Conservation (phyloP, 306 rosid species). For the Fagus crenata region DNA sequence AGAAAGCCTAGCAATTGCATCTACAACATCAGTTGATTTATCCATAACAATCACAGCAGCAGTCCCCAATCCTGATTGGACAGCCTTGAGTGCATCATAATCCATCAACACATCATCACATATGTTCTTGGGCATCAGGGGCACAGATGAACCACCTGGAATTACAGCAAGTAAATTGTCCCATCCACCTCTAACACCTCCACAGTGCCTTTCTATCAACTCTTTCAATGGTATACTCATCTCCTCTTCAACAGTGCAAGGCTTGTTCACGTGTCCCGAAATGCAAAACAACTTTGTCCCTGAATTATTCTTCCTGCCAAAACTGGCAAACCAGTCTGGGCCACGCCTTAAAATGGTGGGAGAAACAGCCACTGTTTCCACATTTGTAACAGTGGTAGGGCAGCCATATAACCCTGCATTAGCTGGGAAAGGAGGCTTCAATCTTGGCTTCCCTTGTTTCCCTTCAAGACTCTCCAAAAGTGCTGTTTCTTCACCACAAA, state of each 20-base stretch:
- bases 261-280: constrained; percentile 97
- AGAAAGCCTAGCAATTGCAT: constrained; percentile 97
- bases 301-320: constrained; percentile 95
- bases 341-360: constrained; percentile 98
- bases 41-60: constrained; percentile 99
- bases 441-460: constrained; percentile 96
- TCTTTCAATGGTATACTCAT: constrained; percentile 96
- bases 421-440: constrained; percentile 99
- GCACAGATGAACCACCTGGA: constrained; percentile 99
- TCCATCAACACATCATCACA: constrained; percentile 97
- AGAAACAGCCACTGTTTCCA: constrained; percentile 97
- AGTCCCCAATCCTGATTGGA: constrained; percentile 83
- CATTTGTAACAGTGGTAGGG: constrained; percentile 96
- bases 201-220: constrained; percentile 97
- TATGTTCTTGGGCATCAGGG: constrained; percentile 78
- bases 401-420: constrained; percentile 98
- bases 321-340: constrained; percentile 98
- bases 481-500: constrained; percentile 98
- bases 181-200: constrained; percentile 99
- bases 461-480: constrained; percentile 99
- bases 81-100: constrained; percentile 95
- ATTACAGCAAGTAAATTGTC: constrained; percentile 89
- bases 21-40: constrained; percentile 91
- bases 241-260: constrained; percentile 98
- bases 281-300: constrained; percentile 91